A percentile compares a stretch with the other conserved stretches of the same genome.
Evolutionary conservation across 148 eudicot species (phyloP).

Genomic region (Cornus suecica): DNA sequence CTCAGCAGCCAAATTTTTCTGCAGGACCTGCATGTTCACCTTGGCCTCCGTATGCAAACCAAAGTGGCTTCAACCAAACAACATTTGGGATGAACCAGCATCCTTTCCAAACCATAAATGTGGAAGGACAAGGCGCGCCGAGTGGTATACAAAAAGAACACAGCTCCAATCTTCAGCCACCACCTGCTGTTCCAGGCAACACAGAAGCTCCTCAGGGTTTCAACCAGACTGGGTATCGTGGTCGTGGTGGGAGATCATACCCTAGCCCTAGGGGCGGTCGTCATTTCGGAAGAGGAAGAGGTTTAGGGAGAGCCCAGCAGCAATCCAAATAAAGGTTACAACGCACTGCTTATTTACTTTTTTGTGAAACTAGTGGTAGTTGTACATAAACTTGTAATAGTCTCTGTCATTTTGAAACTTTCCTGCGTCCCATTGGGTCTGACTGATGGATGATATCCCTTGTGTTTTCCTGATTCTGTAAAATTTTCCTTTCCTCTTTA

Average conservation of each 20-base stretch:
- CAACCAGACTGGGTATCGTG: constrained; percentile 35
- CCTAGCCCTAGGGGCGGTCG: constrained; percentile 55
- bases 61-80: constrained; percentile 34
- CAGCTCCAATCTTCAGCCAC: constrained; percentile 15
- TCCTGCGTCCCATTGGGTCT: background rate
- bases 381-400: constrained; percentile 8
- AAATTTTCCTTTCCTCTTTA: background rate
- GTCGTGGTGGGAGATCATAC: constrained; percentile 40
- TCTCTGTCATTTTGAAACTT: background rate
- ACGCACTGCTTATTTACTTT: background rate
- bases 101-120: constrained; percentile 26
- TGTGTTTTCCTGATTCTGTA: background rate
- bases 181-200: constrained; percentile 23
- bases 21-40: constrained; percentile 37
- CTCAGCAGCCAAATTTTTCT: constrained; percentile 36
- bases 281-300: constrained; percentile 60
- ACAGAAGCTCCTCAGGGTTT: constrained; percentile 30
- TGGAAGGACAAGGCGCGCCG: constrained; percentile 23
- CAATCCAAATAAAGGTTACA: constrained; percentile 9
- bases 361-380: background rate
- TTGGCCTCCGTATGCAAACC: constrained; percentile 33
- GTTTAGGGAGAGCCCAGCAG: constrained; percentile 54
- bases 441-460: background rate
- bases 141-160: constrained; percentile 19
- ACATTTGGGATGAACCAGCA: constrained; percentile 35